These are phyloP conservation scores for Boletus rex-veris DNA, from an alignment of 768 basidiomycete genomes.

Conservation along the genomic window DNA sequence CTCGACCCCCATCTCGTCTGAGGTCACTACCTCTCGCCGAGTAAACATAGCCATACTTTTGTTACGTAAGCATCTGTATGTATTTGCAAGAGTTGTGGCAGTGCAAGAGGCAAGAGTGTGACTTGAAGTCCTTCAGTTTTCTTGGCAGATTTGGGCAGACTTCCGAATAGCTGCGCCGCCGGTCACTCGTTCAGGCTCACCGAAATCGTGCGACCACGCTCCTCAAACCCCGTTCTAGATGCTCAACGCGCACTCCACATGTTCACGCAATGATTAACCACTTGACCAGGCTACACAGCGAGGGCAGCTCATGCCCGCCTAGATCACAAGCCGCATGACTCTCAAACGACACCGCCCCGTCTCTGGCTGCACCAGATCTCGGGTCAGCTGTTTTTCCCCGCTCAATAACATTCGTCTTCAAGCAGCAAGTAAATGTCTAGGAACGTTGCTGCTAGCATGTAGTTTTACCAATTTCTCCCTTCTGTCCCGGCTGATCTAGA, in stretches of 20 bases:
- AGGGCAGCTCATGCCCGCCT: constrained; percentile 22
- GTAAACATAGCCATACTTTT: not conserved
- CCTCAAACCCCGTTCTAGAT: constrained; percentile 26
- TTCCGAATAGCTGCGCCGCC: constrained; percentile 10
- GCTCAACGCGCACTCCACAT: constrained; percentile 35
- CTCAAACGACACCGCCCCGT: constrained; percentile 19
- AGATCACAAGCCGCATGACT: constrained; percentile 20
- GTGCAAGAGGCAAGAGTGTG: too few relatives aligned
- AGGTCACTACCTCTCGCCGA: too few relatives aligned
- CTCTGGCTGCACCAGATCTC: constrained; percentile 8
- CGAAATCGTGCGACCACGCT: constrained; percentile 21
- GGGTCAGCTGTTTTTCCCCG: constrained; percentile 1
- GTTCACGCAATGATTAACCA: constrained; percentile 27
- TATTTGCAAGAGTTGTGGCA: too few relatives aligned
- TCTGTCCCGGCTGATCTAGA: not conserved
- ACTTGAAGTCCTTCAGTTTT: not conserved
- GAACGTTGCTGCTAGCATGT: constrained; percentile 4
- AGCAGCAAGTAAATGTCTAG: not conserved
- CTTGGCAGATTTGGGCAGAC: constrained; percentile 2
- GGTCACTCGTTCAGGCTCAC: constrained; percentile 7
- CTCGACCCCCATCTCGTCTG: too few relatives aligned
- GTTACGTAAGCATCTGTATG: constrained; percentile 15
- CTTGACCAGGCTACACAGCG: constrained; percentile 24
- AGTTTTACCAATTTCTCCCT: not conserved
- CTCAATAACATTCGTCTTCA: constrained; percentile 1